These are phyloP conservation scores for Lavandula angustifolia DNA, from an alignment of 257 asterid species.

Conservation along the genomic window DNA sequence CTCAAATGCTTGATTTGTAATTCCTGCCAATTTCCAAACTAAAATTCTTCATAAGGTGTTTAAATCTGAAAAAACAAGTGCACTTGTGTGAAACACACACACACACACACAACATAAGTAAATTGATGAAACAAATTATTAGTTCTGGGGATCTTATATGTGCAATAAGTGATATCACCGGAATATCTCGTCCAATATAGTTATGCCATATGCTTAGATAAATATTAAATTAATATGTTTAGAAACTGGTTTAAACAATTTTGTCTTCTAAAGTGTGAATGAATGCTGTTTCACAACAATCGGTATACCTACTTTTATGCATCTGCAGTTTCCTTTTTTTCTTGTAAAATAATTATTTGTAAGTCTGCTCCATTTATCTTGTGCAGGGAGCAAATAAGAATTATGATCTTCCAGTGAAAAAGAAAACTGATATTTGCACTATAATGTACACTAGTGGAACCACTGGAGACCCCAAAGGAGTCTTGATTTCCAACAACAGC, in stretches of 20 bases:
- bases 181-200: no score
- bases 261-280: not conserved
- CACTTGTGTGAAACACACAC: not conserved
- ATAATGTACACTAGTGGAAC: slow-evolving; percentile 99
- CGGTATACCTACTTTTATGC: slow-evolving; percentile 21
- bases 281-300: not conserved
- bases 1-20: not conserved
- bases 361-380: slow-evolving; percentile 27
- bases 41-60: slow-evolving; percentile 10
- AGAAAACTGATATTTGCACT: slow-evolving; percentile 81
- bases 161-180: no score
- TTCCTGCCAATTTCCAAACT: not conserved
- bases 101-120: not conserved
- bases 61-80: not conserved
- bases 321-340: slow-evolving; percentile 29
- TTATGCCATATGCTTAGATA: slow-evolving; percentile 6
- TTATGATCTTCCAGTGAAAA: slow-evolving; percentile 80
- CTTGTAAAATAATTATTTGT: slow-evolving; percentile 15
- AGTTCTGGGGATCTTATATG: not conserved
- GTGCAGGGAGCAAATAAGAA: slow-evolving; percentile 73
- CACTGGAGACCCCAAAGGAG: slow-evolving; percentile 99
- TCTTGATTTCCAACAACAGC: slow-evolving; percentile 84
- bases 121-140: not conserved
- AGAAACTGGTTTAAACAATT: not conserved
- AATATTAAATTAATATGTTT: not conserved